phyloP scores from a whole-genome alignment of 176 grass and related monocot species.

The Oryza nivara region DNA sequence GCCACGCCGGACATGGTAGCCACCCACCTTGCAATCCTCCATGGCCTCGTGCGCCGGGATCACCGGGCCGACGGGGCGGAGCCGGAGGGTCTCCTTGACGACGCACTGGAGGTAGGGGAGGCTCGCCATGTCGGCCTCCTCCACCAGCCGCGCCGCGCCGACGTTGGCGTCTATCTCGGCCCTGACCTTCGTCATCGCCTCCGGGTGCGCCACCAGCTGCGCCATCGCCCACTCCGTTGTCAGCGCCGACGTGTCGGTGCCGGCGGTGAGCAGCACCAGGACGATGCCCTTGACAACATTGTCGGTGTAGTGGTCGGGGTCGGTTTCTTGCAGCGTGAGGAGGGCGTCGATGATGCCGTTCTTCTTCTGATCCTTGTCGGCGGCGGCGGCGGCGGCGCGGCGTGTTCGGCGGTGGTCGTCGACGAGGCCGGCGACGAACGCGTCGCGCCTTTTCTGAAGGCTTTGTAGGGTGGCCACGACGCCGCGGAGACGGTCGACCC shows the following conservation, averaged over 20 bases:
- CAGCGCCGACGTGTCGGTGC: conserved; percentile 56
- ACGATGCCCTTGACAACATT: conserved; percentile 57
- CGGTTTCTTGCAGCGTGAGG: conserved; percentile 43
- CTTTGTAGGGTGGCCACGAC: conserved; percentile 2
- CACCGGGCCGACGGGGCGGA: conserved; percentile 48
- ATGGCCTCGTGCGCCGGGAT: conserved; percentile 68
- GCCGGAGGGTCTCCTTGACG: conserved; percentile 63
- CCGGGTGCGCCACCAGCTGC: conserved; percentile 46
- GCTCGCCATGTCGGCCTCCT: conserved; percentile 50
- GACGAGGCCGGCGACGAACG: conserved; percentile 47
- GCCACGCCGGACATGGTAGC: conserved; percentile 26
- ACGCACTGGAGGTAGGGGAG: conserved; percentile 61
- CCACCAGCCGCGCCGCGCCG: conserved; percentile 46
- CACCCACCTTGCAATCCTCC: conserved; percentile 53
- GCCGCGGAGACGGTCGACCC: conserved; percentile 42
- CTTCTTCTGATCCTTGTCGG: not conserved
- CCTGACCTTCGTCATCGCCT: conserved; percentile 34
- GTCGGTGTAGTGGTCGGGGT: conserved; percentile 61
- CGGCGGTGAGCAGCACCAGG: conserved; percentile 46
- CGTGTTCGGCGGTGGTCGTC: conserved; percentile 12
- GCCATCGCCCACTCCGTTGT: conserved; percentile 77
- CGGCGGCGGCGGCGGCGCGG: not conserved
- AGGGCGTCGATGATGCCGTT: conserved; percentile 51
- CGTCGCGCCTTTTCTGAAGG: conserved; percentile 43
- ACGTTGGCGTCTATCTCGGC: conserved; percentile 44